Conservation (phyloP, 805 yeast genomes). For the Lachancea meyersii region DNA sequence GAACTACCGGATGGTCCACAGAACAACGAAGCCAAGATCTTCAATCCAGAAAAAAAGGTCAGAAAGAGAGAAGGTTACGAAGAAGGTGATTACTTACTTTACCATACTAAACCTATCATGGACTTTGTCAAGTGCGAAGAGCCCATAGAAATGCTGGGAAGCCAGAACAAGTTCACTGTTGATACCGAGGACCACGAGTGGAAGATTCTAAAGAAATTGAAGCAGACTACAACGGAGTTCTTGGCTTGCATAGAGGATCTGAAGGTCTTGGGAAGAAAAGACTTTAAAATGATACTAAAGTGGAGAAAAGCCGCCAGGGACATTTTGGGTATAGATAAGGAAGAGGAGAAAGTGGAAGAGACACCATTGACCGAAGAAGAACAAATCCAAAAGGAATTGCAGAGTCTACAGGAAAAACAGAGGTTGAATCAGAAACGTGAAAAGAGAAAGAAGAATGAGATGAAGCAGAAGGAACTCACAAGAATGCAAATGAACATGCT, state of each 20-base stretch:
- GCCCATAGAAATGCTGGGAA: slow-evolving; percentile 78
- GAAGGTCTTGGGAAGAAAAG: slow-evolving; percentile 90
- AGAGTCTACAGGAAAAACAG: slow-evolving; percentile 64
- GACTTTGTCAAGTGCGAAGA: slow-evolving; percentile 80
- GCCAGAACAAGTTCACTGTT: slow-evolving; percentile 55
- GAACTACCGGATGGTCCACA: slow-evolving; percentile 71
- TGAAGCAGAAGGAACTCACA: slow-evolving; percentile 76
- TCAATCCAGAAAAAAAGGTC: slow-evolving; percentile 85
- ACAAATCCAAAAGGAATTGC: slow-evolving; percentile 78
- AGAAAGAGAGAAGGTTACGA: slow-evolving; percentile 96
- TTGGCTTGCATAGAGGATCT: slow-evolving; percentile 82
- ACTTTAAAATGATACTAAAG: slow-evolving; percentile 73
- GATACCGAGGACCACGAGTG: slow-evolving; percentile 62
- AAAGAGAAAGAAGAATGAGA: slow-evolving; percentile 73
- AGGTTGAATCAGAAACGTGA: slow-evolving; percentile 68
- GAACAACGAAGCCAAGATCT: slow-evolving; percentile 86
- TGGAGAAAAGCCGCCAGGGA: slow-evolving; percentile 89
- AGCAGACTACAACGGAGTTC: slow-evolving; percentile 72
- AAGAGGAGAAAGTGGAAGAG: slow-evolving; percentile 52
- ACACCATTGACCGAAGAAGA: slow-evolving; percentile 81
- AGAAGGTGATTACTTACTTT: slow-evolving; percentile 75
- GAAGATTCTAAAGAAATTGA: slow-evolving; percentile 63
- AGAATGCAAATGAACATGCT: slow-evolving; percentile 96
- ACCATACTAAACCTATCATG: slow-evolving; percentile 64
- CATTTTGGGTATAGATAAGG: slow-evolving; percentile 59